Conservation (phyloP, 2,329 filamentous ascomycete species). For the Aspergillus sp. region DNA sequence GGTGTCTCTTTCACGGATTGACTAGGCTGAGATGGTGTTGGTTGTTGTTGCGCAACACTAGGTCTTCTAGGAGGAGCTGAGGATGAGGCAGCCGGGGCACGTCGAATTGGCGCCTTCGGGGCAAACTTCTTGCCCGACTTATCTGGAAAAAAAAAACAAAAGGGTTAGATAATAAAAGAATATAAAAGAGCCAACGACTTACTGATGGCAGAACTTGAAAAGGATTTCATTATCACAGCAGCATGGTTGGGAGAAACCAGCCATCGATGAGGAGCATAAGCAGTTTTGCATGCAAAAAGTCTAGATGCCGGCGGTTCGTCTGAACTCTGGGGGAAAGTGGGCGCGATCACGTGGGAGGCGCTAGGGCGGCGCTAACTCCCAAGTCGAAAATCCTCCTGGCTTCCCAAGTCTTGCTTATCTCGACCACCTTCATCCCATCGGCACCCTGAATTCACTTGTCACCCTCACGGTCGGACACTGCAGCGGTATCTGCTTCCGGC, state of each 20-base stretch:
- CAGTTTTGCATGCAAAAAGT: conserved; percentile 14
- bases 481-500: conserved; percentile 22
- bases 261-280: conserved; percentile 4
- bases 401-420: conserved; percentile 26
- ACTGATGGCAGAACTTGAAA: conserved; percentile 54
- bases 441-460: conserved; percentile 1
- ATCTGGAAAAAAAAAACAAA: conserved; percentile 21
- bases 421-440: conserved; percentile 9
- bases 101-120: conserved; percentile 62
- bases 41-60: conserved; percentile 34
- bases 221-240: conserved; percentile 37
- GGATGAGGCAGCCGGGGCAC: conserved; percentile 38
- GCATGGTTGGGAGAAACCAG: neutral
- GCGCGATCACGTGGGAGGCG: conserved; percentile 32
- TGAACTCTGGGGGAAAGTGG: conserved; percentile 26
- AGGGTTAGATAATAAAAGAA: neutral
- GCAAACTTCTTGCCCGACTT: conserved; percentile 76
- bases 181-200: conserved; percentile 13
- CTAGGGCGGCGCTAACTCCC: conserved; percentile 27
- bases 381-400: conserved; percentile 40
- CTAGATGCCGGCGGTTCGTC: conserved; percentile 12
- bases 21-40: conserved; percentile 19
- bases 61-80: conserved; percentile 34
- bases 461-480: conserved; percentile 17
- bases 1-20: conserved; percentile 15